A percentile compares a stretch with the other conserved stretches of the same genome.
These are phyloP conservation scores for Meredithiella fracta DNA, from an alignment of 2,329 filamentous ascomycete genomes.

Conservation along the genomic window DNA sequence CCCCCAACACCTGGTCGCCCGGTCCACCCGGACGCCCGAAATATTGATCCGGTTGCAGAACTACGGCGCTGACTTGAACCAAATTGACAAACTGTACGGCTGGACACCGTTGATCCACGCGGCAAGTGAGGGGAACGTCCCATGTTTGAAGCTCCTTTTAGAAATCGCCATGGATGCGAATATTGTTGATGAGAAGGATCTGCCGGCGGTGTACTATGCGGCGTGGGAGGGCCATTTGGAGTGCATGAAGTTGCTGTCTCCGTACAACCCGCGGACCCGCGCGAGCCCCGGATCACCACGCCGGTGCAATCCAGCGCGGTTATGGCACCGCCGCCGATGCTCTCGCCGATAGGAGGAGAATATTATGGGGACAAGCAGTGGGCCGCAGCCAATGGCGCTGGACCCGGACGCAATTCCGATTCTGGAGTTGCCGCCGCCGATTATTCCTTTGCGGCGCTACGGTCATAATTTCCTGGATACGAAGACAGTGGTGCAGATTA, in stretches of 20 bases:
- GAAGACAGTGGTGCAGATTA: slow-evolving; percentile 88
- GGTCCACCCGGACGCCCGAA: slow-evolving; percentile 67
- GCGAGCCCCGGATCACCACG: slow-evolving; percentile 23
- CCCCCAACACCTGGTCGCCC: slow-evolving; percentile 89
- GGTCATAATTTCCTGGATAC: slow-evolving; percentile 97
- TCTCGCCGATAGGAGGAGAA: slow-evolving; percentile 20
- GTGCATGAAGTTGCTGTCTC: slow-evolving; percentile 76
- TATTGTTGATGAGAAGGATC: slow-evolving; percentile 76
- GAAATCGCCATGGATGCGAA: slow-evolving; percentile 62
- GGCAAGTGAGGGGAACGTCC: slow-evolving; percentile 86
- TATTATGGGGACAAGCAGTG: slow-evolving; percentile 31
- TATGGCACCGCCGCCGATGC: slow-evolving; percentile 24
- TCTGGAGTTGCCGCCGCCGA: slow-evolving; percentile 82
- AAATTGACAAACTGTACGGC: slow-evolving; percentile 87
- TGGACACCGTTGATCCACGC: slow-evolving; percentile 97
- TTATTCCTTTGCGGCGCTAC: slow-evolving; percentile 85
- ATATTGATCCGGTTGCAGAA: slow-evolving; percentile 65
- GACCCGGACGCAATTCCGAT: slow-evolving; percentile 83
- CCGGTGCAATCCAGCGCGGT: not conserved
- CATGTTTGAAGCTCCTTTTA: slow-evolving; percentile 67
- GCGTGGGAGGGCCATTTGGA: slow-evolving; percentile 94
- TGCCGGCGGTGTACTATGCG: slow-evolving; percentile 95
- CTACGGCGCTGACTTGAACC: slow-evolving; percentile 78
- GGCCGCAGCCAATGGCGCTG: slow-evolving; percentile 45
- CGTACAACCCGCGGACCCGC: slow-evolving; percentile 31